phyloP scores from a whole-genome alignment of 108 stramenopile species.

The Skeletonema menzelii region DNA sequence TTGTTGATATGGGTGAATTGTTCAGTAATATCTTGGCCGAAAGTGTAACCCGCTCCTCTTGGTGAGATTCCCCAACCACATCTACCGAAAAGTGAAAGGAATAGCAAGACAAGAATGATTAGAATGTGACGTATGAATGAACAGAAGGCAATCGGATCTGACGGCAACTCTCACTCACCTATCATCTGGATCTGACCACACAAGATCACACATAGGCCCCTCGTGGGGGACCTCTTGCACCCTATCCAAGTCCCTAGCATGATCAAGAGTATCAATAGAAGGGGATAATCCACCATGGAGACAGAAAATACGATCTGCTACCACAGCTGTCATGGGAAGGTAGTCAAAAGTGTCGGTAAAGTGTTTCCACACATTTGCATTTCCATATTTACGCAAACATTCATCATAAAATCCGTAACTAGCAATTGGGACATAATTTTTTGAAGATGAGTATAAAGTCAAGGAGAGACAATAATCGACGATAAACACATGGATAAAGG shows the following conservation, averaged over 20 bases:
- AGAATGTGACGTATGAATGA: background rate
- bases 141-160: background rate
- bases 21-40: constrained; percentile 95
- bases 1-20: constrained; percentile 93
- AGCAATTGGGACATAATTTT: background rate
- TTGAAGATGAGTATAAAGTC: background rate
- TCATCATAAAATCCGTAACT: constrained; percentile 97
- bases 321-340: constrained; percentile 91
- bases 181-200: constrained; percentile 99
- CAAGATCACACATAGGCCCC: constrained; percentile 99
- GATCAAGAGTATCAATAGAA: constrained; percentile 88
- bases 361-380: constrained; percentile 97
- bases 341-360: constrained; percentile 98
- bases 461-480: background rate
- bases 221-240: constrained; percentile 99
- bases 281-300: constrained; percentile 97
- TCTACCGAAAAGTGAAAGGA: constrained; percentile 5
- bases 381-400: constrained; percentile 98
- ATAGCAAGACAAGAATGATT: background rate
- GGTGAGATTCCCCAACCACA: constrained; percentile 90
- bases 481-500: background rate
- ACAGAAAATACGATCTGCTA: constrained; percentile 92
- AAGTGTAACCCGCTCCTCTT: constrained; percentile 92
- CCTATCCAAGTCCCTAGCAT: constrained; percentile 94
- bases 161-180: constrained; percentile 41